Evolutionary conservation across 371 early-diverging fungal species (phyloP), one percentile per base, ranked within the genome.

Genomic region (Lichtheimia corymbifera): DNA sequence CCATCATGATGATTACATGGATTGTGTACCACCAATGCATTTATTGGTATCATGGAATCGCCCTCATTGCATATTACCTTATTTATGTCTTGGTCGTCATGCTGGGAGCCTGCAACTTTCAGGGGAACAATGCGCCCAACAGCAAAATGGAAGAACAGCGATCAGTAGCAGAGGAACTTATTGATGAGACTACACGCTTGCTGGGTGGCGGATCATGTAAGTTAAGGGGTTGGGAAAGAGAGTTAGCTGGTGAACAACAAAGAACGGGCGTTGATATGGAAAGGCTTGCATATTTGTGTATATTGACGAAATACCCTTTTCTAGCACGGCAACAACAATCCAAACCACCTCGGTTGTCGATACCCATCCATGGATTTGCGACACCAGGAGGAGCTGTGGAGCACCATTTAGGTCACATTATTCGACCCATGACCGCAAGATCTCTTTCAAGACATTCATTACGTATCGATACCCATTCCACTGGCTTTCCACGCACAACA

Each of bases 11-110:
- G 47, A 68, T 80, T 1, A 65, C 83, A 0, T 83, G 82, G 64
- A 88, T 90, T 28, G 73, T 86, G 4, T 77, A 82, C 28, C 85
- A 89, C 42, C 76, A 79, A n/a, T 64, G 76, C 27, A 89, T 90
- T 22, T 75, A 83, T 1, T 82, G 88, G 64, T 74, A 80, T 45
- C 90, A 91, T 55, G 80, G 86, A 20, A 50, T 83, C 3, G 55
- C 68, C 6, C 68, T 90, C n/a, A 72, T 87, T 14, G 47, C 67
- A 0, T 87, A 81, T 30, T 88, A 90, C 55, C 52, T 78, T 2
- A 42, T 58, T 1, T 90, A 90, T 68, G 88, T 88, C 14, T 43
- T 53, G 18, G 67, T 73, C 5, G 88, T 88, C 9, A 72, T 83
- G 13, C 58, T 71, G 40, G 62, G 74, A 35, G 55, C 70, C 35